A percentile compares a stretch with the other conserved stretches of the same genome.
Conservation (phyloP, 495 filamentous ascomycete genomes). For the Durotheca rogersii region DNA sequence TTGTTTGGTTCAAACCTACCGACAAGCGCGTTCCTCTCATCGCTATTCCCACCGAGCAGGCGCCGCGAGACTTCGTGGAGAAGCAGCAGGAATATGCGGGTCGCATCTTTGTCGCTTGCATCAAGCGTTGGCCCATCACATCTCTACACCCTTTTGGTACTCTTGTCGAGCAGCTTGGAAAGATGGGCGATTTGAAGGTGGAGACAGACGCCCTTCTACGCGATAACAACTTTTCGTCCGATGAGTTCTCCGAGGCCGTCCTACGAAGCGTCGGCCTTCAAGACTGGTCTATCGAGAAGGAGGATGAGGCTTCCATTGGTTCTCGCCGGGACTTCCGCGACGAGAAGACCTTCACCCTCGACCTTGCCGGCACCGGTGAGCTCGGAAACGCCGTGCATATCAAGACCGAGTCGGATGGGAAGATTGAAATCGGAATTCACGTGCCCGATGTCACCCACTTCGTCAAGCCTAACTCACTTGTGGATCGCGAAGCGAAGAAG, state of each 20-base stretch:
- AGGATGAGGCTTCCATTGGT: conserved; percentile 72
- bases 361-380: conserved; percentile 77
- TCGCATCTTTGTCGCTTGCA: conserved; percentile 97
- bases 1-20: conserved; percentile 99
- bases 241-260: conserved; percentile 97
- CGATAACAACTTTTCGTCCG: conserved; percentile 97
- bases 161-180: conserved; percentile 92
- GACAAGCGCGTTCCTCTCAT: conserved; percentile 98
- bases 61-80: conserved; percentile 96
- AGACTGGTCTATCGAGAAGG: conserved; percentile 82
- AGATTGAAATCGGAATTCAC: conserved; percentile 93
- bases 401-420: conserved; percentile 75
- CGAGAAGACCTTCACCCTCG: conserved; percentile 88
- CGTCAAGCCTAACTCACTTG: conserved; percentile 91
- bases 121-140: conserved; percentile 99
- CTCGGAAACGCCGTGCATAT: conserved; percentile 91
- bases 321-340: conserved; percentile 87
- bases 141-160: conserved; percentile 98
- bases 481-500: conserved; percentile 97
- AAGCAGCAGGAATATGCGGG: conserved; percentile 97
- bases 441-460: conserved; percentile 96
- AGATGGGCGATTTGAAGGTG: conserved; percentile 94
- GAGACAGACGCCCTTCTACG: conserved; percentile 96
- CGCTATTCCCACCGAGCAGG: conserved; percentile 97
- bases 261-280: conserved; percentile 88